A percentile compares a stretch with the other conserved stretches of the same genome.
These are phyloP conservation scores for Fusarium miscanthi DNA, from an alignment of 2,329 filamentous ascomycete genomes.

Conservation along the genomic window DNA sequence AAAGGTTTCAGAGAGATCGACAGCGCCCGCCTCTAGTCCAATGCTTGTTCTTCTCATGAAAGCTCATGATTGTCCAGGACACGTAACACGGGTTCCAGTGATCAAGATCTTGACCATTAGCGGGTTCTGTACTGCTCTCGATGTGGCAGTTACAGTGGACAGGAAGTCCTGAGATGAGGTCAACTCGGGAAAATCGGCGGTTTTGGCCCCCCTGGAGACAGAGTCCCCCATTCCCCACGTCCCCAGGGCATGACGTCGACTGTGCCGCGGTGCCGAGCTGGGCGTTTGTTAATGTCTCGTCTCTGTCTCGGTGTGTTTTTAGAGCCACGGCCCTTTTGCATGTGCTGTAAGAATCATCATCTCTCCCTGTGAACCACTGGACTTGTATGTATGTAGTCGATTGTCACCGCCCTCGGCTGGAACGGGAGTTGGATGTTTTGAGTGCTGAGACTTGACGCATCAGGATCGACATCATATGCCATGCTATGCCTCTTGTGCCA, in stretches of 20 bases:
- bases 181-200: constrained; percentile 45
- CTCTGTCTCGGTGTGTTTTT: constrained; percentile 24
- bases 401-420: constrained; percentile 28
- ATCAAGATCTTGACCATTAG: background rate
- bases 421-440: constrained; percentile 10
- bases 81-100: constrained; percentile 24
- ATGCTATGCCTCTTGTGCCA: background rate
- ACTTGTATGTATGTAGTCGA: background rate
- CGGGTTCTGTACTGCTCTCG: background rate
- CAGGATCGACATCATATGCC: constrained; percentile 30
- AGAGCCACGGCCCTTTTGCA: constrained; percentile 23
- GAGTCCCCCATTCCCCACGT: constrained; percentile 40
- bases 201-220: constrained; percentile 23
- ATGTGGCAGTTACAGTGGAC: background rate
- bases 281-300: constrained; percentile 20
- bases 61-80: background rate
- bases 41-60: constrained; percentile 8
- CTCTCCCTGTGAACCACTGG: constrained; percentile 6
- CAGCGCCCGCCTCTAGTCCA: constrained; percentile 11
- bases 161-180: constrained; percentile 13
- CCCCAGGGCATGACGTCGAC: constrained; percentile 41
- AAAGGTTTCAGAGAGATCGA: constrained; percentile 30
- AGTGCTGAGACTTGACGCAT: constrained; percentile 15
- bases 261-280: constrained; percentile 45
- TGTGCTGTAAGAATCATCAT: background rate